A percentile compares a stretch with the other conserved stretches of the same genome.
Conservation (phyloP, 2,329 filamentous ascomycete species). For the Tolypocladium endophyticum region DNA sequence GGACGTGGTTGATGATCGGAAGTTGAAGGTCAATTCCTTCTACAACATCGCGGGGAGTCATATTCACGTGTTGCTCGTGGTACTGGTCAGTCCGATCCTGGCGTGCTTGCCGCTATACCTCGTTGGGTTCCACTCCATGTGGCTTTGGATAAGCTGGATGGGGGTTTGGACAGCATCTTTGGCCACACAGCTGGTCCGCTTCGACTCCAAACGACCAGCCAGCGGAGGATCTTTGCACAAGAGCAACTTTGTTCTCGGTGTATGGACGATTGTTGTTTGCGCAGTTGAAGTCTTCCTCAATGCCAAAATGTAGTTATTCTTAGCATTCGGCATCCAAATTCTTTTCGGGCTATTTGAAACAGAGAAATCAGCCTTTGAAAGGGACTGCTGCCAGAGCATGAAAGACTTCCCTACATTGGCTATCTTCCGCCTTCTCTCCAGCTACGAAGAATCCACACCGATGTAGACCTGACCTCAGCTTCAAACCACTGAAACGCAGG, state of each 20-base stretch:
- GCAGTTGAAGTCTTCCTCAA: conserved; percentile 9
- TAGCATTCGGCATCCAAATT: neutral
- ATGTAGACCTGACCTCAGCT: too few species aligned
- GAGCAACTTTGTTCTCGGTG: conserved; percentile 11
- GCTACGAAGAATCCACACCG: too few species aligned
- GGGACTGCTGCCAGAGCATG: neutral
- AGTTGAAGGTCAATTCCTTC: conserved; percentile 12
- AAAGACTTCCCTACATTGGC: too few species aligned
- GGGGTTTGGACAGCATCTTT: conserved; percentile 1
- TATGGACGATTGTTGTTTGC: conserved; percentile 9
- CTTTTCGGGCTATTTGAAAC: neutral
- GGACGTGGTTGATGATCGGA: conserved; percentile 12
- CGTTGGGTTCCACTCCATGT: neutral
- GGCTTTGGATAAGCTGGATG: conserved; percentile 2
- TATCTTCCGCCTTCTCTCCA: too few species aligned
- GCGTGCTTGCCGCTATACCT: neutral
- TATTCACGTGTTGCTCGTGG: neutral
- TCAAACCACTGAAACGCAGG: too few species aligned
- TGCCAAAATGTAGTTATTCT: neutral
- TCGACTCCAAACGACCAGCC: conserved; percentile 9
- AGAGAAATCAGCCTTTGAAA: neutral
- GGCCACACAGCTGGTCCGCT: conserved; percentile 6
- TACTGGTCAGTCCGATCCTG: neutral
- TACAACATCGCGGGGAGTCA: conserved; percentile 1
- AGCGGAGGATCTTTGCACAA: conserved; percentile 10